Evolutionary conservation across 108 stramenopile genomes (phyloP), one percentile per base, ranked within the genome.

Genomic region (Epipyxis sp.): DNA sequence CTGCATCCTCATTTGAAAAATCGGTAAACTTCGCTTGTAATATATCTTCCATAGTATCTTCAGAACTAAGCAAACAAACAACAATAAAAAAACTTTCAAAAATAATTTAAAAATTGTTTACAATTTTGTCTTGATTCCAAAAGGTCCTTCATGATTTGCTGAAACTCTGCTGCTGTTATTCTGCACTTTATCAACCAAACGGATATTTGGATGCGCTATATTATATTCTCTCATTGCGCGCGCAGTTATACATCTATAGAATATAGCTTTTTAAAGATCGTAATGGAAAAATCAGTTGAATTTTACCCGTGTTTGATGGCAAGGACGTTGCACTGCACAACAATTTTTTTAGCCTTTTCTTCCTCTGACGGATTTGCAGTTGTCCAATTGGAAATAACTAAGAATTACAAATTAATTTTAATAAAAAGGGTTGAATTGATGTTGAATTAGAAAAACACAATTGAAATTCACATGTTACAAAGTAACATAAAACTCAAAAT

Each of bases 361-460:
- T 46, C 44, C 20, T 27, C n/a, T 6, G 71, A 74, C 3, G 71
- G 71, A 37, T 74, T 57, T 10, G 71, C 71, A 39, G 71, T 39
- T 10, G 43, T 32, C 71, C 71, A 74, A 37, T 74, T 74, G 41
- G 71, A 74, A 20, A 74, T 74, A 3, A 74, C 71, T 74, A 74
- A 10, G 43, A 34, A 10, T 10, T 50, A 50, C 20, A 50, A n/a
- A n/a, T n/a, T n/a, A n/a, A n/a, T n/a, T n/a, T n/a, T n/a, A n/a
- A n/a, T n/a, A n/a, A n/a, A n/a, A n/a, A n/a, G n/a, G n/a, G n/a
- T n/a, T n/a, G n/a, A n/a, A n/a, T n/a, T n/a, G n/a, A n/a, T n/a
- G n/a, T n/a, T n/a, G n/a, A n/a, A n/a, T n/a, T 25, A 57, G 54
- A 16, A 57, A 25, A 16, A 57, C 54, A 57, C 54, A 57, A 25